These are phyloP conservation scores for Zoysia pacifica DNA, from an alignment of 176 grass and related monocot species.

Conservation along the genomic window DNA sequence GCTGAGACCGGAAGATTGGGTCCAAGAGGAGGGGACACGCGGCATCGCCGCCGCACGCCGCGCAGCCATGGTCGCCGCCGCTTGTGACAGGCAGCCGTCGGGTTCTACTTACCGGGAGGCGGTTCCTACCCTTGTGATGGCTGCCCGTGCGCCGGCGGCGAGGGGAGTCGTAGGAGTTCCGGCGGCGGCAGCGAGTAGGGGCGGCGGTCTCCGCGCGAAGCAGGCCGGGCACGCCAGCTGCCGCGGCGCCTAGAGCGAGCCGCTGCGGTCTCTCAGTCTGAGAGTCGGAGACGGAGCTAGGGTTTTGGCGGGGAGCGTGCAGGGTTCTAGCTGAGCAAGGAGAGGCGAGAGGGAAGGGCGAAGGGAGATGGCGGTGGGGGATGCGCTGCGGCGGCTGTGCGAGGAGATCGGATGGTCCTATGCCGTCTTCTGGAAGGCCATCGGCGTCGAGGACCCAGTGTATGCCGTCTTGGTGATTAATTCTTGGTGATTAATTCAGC, in stretches of 20 bases:
- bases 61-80: background rate
- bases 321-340: background rate
- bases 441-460: slow-evolving; percentile 66
- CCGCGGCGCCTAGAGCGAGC: slow-evolving; percentile 78
- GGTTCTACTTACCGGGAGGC: background rate
- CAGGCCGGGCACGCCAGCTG: slow-evolving; percentile 84
- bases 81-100: background rate
- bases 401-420: slow-evolving; percentile 95
- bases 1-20: background rate
- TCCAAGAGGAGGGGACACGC: background rate
- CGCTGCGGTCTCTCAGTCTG: slow-evolving; percentile 1
- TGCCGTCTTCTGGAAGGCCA: slow-evolving; percentile 91
- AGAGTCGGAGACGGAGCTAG: slow-evolving; percentile 19
- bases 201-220: slow-evolving; percentile 65
- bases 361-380: slow-evolving; percentile 64
- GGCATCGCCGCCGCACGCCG: background rate
- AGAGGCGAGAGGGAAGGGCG: no score
- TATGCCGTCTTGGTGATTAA: slow-evolving; percentile 44
- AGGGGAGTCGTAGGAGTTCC: slow-evolving; percentile 33
- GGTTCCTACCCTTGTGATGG: slow-evolving; percentile 40
- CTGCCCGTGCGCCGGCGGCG: slow-evolving; percentile 57
- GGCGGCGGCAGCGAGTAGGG: slow-evolving; percentile 50
- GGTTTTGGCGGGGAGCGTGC: slow-evolving; percentile 29
- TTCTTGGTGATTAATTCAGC: background rate
- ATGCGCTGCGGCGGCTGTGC: slow-evolving; percentile 75